Base-by-base conservation (phyloP, 805 yeast genomes). In the Priceomyces melissophilus region DNA sequence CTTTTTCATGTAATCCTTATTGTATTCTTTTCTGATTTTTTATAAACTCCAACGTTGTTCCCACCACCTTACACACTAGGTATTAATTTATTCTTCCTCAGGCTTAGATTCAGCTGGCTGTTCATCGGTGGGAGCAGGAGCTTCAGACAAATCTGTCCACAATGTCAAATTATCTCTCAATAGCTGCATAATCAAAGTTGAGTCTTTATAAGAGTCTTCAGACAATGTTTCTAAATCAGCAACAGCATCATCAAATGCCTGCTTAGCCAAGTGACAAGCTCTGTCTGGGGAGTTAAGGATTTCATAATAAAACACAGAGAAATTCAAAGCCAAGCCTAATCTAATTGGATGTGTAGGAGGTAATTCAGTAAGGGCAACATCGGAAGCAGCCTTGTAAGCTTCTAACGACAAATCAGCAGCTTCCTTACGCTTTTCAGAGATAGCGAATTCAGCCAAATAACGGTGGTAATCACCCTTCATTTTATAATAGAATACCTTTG, bases 381-480 rank as follows among this genome's bases (percentile, higher is more conserved):
- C 97, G 44, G 96, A 84, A 40, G 99, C 99, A 54, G 95, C 66
- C 72, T 87, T 86, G 79, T 91, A 91, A 48, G 96, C 91, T 69
- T 88, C 96, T 63, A 89, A 80, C 30, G 98, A 91, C 52, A 84
- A 78, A 58, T 86, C 89, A 38, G 98, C 93, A 50, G 96, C 95
- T 52, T 78, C 88, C 66, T 89, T 87, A 67, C 96, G 87, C 71
- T 84, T 85, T 55, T 89, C 97, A 51, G 87, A 81, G 57, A 82
- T 78, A 48, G 97, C 91, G 63, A 91, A 93, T 76, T 91, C 99
- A 49, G 97, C 97, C 73, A 91, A 79, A 72, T 91, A 91, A 78
- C 99, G 96, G 78, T 90, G 96, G 78, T 91, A 91, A 71, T 91
- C 99, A 78, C 98, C 99, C 77, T 91, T 91, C 98, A 91, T 91